Base-by-base conservation (phyloP, 306 rosid species). In the Delonix regia region DNA sequence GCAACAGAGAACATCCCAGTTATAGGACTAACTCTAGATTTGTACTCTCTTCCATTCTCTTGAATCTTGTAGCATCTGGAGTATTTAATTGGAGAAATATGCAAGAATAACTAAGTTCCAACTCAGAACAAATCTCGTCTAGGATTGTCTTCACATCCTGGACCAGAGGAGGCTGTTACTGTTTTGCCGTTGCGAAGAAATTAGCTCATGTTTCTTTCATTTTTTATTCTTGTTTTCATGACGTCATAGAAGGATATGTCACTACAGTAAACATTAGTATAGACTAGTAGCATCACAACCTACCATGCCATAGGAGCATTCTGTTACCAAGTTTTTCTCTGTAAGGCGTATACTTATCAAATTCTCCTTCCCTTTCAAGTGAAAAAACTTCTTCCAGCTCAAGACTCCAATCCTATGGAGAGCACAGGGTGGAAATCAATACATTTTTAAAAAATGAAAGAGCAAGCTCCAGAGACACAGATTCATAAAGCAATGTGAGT, bases 271-370 rank as follows among this genome's bases (percentile, higher is more conserved):
- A 61, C 30, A 70, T 48, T 27, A 10, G 21, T 45, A 41, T 62
- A 5, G 64, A 81, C 70, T 81, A 30, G 28, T 34, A 19, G 56
- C 1, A 56, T 67, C 41, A 57, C 67, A 80, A 78, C 94, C 69
- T 87, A 95, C 99, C 99, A 71, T 95, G 99, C 99, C 99, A 95
- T 68, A 95, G 91, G 64, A 95, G 97, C 99, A 93, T 95, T 87
- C 84, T 89, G 89, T 95, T 95, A 62, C 89, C 81, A 51, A 95
- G 94, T 59, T 81, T 91, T 42, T 86, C 81, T 16, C 90, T 83
- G 81, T 81, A 81, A 63, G 96, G 90, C 57, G 87, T 85, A 82
- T 82, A 95, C 70, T 85, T 87, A 82, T 95, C 97, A 38, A 62
- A 65, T 75, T 95, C 98, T 49, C 98, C 99, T 79, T 91, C 90